Percentiles rank a stretch among this genome's conserved stretches.
These are phyloP conservation scores for Pleurotus sapidus DNA, from an alignment of 768 basidiomycete genomes.

Conservation along the genomic window DNA sequence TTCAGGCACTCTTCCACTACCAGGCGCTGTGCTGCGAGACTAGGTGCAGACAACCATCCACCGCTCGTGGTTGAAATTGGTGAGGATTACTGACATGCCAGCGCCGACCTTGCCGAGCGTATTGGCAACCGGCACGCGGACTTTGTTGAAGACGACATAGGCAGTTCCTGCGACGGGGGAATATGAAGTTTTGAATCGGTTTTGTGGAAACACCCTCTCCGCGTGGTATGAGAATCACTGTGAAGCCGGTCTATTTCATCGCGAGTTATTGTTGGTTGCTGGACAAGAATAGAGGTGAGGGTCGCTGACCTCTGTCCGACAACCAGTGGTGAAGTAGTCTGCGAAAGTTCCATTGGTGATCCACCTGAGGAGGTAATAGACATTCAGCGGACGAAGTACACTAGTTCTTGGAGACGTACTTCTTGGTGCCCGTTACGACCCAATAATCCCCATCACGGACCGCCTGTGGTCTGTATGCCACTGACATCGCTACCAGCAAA, in stretches of 20 bases:
- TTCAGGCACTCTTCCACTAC: constrained; percentile 91
- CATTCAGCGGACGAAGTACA: neutral
- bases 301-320: constrained; percentile 57
- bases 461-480: constrained; percentile 84
- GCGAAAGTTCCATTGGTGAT: constrained; percentile 86
- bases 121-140: constrained; percentile 81
- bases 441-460: constrained; percentile 82
- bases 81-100: constrained; percentile 80
- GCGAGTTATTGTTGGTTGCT: neutral
- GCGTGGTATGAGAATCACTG: constrained; percentile 74
- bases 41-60: constrained; percentile 82
- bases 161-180: constrained; percentile 90
- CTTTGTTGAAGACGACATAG: constrained; percentile 77
- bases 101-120: constrained; percentile 85
- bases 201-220: constrained; percentile 77
- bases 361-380: constrained; percentile 49
- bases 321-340: constrained; percentile 82
- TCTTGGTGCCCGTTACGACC: constrained; percentile 92
- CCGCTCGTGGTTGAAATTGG: constrained; percentile 88
- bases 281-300: neutral
- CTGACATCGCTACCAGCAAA: constrained; percentile 88
- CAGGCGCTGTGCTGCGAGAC: constrained; percentile 71
- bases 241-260: constrained; percentile 55
- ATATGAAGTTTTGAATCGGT: constrained; percentile 92
- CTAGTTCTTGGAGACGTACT: constrained; percentile 39